Percentiles rank a stretch among this genome's conserved stretches.
Conservation (phyloP, 1,284 basidiomycete species). For the Porogramme epimiltina region DNA sequence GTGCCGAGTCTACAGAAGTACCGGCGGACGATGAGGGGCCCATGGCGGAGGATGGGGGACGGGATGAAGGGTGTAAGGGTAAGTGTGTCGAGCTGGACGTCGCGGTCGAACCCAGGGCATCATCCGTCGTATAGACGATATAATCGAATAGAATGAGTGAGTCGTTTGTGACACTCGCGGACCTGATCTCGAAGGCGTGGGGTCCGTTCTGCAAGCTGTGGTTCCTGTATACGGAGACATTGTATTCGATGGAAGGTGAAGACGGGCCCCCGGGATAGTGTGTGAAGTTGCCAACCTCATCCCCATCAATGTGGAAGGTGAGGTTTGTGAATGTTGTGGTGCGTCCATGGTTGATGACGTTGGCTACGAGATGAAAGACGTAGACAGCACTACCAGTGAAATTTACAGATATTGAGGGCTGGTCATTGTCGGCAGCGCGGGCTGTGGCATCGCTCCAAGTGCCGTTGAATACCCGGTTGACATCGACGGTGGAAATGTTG, state of each 20-base stretch:
- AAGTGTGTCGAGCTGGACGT: no score
- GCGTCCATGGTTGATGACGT: neutral
- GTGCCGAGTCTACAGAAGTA: no score
- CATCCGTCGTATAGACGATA: conserved; percentile 20
- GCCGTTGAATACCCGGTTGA: neutral
- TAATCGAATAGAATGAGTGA: conserved; percentile 27
- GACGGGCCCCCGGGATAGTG: neutral
- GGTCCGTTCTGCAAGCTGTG: conserved; percentile 10
- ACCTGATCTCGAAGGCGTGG: conserved; percentile 18
- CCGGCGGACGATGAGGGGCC: neutral
- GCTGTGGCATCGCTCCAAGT: conserved; percentile 12
- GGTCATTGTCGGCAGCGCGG: neutral
- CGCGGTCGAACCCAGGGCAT: no score
- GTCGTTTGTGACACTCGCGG: neutral
- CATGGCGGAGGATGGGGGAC: neutral
- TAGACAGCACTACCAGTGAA: conserved; percentile 11
- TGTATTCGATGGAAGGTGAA: conserved; percentile 23
- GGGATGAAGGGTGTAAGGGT: no score
- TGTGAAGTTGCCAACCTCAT: neutral
- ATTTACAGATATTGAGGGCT: neutral
- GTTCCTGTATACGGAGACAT: conserved; percentile 33
- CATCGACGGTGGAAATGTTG: neutral
- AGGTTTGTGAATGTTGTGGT: conserved; percentile 11
- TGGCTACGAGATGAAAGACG: conserved; percentile 13
- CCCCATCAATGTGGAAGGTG: conserved; percentile 11